These are phyloP conservation scores for Vigna radiata DNA, from an alignment of 306 rosid species.

Conservation along the genomic window DNA sequence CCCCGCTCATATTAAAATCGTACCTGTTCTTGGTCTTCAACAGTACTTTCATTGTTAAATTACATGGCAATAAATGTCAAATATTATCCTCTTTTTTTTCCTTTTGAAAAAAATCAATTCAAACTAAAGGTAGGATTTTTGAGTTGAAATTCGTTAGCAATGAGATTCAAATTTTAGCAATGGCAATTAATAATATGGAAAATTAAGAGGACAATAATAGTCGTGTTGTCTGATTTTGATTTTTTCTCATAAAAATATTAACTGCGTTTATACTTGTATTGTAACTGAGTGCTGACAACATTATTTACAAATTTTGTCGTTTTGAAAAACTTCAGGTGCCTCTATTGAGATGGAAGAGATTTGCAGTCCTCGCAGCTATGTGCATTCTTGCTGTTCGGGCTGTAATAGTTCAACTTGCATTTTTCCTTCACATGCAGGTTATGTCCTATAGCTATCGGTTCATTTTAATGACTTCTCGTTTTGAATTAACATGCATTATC, in stretches of 20 bases:
- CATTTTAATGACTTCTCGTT: conserved; percentile 18
- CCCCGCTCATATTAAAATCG: background rate
- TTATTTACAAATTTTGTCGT: conserved; percentile 21
- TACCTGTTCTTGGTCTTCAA: conserved; percentile 24
- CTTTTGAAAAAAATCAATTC: background rate
- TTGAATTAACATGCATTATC: conserved; percentile 29
- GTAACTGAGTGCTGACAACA: conserved; percentile 1
- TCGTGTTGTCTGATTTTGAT: conserved; percentile 9
- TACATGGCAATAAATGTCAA: conserved; percentile 23
- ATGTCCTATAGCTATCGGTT: conserved; percentile 24
- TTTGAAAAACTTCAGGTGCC: conserved; percentile 68
- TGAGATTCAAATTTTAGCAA: conserved; percentile 1
- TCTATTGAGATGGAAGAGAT: conserved; percentile 93
- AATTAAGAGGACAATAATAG: background rate
- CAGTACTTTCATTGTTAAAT: conserved; percentile 4
- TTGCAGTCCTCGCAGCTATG: conserved; percentile 89
- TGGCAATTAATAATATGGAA: conserved; percentile 24
- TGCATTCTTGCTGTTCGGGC: conserved; percentile 97
- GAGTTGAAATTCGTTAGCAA: conserved; percentile 4
- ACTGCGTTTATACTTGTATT: conserved; percentile 11
- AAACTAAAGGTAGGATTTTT: conserved; percentile 27
- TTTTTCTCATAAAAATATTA: conserved; percentile 19
- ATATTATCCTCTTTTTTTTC: conserved; percentile 21
- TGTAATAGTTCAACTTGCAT: conserved; percentile 94
- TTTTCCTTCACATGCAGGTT: conserved; percentile 97